A percentile compares a stretch with the other conserved stretches of the same genome.
Conservation (phyloP, 169 alveolate species). For the Amoebophrya sp. region DNA sequence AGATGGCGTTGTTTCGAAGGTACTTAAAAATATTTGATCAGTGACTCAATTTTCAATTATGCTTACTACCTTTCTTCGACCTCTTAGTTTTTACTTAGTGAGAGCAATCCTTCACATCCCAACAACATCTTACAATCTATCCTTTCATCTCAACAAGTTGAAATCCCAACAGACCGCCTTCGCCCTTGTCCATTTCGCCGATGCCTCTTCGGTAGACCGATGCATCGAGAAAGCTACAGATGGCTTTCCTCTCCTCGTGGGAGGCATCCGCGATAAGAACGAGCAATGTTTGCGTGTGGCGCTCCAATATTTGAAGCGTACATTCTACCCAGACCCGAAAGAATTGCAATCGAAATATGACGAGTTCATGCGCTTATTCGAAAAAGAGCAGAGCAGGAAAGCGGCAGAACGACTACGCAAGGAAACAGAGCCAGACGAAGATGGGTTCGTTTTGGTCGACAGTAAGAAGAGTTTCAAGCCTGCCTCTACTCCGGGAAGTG, state of each 20-base stretch:
- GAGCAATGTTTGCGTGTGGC: not conserved
- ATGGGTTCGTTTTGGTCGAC: not conserved
- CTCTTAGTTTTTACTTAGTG: too few species aligned
- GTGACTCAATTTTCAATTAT: not conserved
- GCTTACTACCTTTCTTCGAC: too few species aligned
- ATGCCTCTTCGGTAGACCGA: not conserved
- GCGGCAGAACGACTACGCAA: not conserved
- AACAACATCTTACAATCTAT: too few species aligned
- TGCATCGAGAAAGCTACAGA: not conserved
- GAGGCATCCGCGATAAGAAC: too few species aligned
- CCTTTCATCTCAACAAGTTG: not conserved
- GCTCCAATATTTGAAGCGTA: not conserved
- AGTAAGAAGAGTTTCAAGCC: not conserved
- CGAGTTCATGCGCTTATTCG: not conserved
- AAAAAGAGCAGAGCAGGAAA: not conserved
- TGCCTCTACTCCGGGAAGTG: too few species aligned
- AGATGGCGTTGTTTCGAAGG: not conserved
- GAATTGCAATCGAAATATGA: not conserved
- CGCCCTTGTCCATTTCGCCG: not conserved
- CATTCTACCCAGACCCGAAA: not conserved
- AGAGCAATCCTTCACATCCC: too few species aligned
- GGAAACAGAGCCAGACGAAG: not conserved
- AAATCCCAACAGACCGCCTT: not conserved
- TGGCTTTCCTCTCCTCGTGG: not conserved
- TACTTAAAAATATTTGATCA: not conserved